Evolutionary conservation across 768 basidiomycete species (phyloP).

Genomic region (Suillus placidus): DNA sequence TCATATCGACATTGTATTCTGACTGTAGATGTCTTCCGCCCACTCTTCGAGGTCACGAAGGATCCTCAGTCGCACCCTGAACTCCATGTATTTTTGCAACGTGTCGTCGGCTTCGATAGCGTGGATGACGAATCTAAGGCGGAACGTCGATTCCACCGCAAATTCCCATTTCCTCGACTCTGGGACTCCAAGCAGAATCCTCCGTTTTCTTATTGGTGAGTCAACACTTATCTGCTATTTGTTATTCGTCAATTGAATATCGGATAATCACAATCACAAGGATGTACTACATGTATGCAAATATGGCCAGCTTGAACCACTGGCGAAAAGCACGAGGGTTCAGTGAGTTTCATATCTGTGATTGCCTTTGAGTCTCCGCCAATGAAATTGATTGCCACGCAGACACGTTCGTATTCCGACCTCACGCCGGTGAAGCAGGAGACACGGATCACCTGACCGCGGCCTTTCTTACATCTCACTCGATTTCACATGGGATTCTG

Average conservation of each 20-base stretch:
- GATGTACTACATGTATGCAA: slow-evolving; percentile 98
- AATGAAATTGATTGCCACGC: slow-evolving; percentile 3
- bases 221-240: slow-evolving; percentile 6
- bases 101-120: slow-evolving; percentile 96
- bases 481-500: slow-evolving; percentile 98
- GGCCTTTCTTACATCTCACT: slow-evolving; percentile 94
- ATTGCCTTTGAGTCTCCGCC: not conserved
- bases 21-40: slow-evolving; percentile 80
- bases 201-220: slow-evolving; percentile 93
- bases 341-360: slow-evolving; percentile 57
- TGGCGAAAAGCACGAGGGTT: slow-evolving; percentile 90
- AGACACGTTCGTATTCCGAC: slow-evolving; percentile 97
- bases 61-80: slow-evolving; percentile 91
- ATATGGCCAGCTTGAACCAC: slow-evolving; percentile 92
- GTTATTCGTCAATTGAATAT: slow-evolving; percentile 8
- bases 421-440: slow-evolving; percentile 97
- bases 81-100: slow-evolving; percentile 91
- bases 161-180: slow-evolving; percentile 87
- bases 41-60: slow-evolving; percentile 94
- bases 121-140: slow-evolving; percentile 98
- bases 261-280: slow-evolving; percentile 38
- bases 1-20: not conserved
- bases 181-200: slow-evolving; percentile 93
- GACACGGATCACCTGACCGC: slow-evolving; percentile 97
- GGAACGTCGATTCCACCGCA: slow-evolving; percentile 88